Percentiles rank a stretch among this genome's conserved stretches.
Evolutionary conservation across 768 basidiomycete species (phyloP).

Genomic region (Agrocybe chaxingu): DNA sequence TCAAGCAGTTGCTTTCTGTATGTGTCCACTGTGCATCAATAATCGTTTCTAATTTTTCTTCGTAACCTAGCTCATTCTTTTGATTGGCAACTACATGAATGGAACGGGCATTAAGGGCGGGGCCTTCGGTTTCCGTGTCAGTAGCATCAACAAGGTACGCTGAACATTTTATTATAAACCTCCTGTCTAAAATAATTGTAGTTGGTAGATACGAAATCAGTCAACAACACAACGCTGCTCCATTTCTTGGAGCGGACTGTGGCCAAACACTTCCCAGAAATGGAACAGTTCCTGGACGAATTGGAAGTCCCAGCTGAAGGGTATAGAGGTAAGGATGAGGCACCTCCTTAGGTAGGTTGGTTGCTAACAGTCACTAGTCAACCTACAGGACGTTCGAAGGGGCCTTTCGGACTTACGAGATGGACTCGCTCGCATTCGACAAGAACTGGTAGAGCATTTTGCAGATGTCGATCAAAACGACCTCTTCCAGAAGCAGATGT

Average conservation of each 20-base stretch:
- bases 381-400: constrained; percentile 81
- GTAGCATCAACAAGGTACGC: constrained; percentile 92
- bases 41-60: neutral
- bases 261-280: constrained; percentile 79
- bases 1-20: constrained; percentile 89
- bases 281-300: constrained; percentile 88
- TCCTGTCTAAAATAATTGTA: constrained; percentile 23
- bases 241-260: constrained; percentile 93
- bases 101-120: constrained; percentile 94
- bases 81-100: constrained; percentile 98
- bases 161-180: neutral
- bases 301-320: constrained; percentile 87
- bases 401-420: constrained; percentile 68
- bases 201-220: constrained; percentile 97
- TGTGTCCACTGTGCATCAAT: constrained; percentile 15
- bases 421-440: constrained; percentile 74
- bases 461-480: constrained; percentile 68
- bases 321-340: constrained; percentile 67
- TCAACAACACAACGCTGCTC: constrained; percentile 89
- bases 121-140: constrained; percentile 94
- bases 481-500: constrained; percentile 88
- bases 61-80: constrained; percentile 69
- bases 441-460: constrained; percentile 80
- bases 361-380: constrained; percentile 47
- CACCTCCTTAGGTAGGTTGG: neutral